These are phyloP conservation scores for Jatropha curcas DNA, from an alignment of 345 rosid genomes.

Conservation along the genomic window DNA sequence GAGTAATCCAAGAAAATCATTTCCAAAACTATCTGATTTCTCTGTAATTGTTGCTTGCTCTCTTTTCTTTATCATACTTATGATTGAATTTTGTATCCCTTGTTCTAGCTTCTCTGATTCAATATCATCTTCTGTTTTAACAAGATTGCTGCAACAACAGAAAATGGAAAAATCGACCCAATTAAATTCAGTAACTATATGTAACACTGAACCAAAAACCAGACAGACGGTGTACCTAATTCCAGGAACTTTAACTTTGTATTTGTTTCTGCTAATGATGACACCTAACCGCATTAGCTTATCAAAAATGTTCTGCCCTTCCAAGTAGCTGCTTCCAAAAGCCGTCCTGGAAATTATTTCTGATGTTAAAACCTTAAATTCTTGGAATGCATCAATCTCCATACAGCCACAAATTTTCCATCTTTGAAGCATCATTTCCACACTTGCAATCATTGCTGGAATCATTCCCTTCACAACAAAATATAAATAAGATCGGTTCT, in stretches of 20 bases:
- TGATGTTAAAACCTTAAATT: slow-evolving; percentile 43
- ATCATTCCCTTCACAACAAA: slow-evolving; percentile 32
- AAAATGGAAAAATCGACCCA: no score
- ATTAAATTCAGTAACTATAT: background rate
- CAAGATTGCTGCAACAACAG: slow-evolving; percentile 4
- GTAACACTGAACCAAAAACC: background rate
- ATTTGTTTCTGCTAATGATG: slow-evolving; percentile 17
- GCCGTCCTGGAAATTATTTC: slow-evolving; percentile 53
- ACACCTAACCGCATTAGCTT: slow-evolving; percentile 22
- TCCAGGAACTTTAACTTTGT: slow-evolving; percentile 29
- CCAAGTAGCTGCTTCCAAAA: slow-evolving; percentile 48
- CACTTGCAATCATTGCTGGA: slow-evolving; percentile 40
- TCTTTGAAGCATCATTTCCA: slow-evolving; percentile 47
- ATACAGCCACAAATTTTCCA: slow-evolving; percentile 35
- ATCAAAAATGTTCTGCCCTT: slow-evolving; percentile 39
- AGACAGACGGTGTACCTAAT: no score
- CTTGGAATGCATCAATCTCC: slow-evolving; percentile 43
- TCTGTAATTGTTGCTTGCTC: background rate
- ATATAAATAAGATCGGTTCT: no score
- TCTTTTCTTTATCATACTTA: slow-evolving; percentile 23
- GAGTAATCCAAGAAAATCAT: slow-evolving; percentile 24
- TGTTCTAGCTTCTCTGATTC: slow-evolving; percentile 16
- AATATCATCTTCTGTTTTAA: slow-evolving; percentile 15
- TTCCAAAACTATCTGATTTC: slow-evolving; percentile 4
- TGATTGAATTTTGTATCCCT: slow-evolving; percentile 10